A percentile compares a stretch with the other conserved stretches of the same genome.
Evolutionary conservation across 176 grass and related monocot species (phyloP).

Genomic region (Areca catechu): DNA sequence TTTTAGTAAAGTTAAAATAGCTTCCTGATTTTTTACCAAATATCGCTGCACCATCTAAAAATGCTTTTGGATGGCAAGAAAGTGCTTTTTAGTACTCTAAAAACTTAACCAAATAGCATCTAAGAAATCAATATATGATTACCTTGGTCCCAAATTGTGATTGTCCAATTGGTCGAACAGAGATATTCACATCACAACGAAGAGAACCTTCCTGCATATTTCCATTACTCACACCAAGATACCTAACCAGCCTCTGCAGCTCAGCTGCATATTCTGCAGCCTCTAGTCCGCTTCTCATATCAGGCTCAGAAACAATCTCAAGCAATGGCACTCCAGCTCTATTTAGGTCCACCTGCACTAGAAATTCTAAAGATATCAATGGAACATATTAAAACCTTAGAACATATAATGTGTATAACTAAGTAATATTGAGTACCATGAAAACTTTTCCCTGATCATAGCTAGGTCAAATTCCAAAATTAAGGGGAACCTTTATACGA

Average conservation of each 20-base stretch:
- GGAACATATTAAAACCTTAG: too few relatives aligned
- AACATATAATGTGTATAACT: too few relatives aligned
- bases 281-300: constrained; percentile 80
- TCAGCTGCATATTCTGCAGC: constrained; percentile 83
- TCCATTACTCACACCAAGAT: constrained; percentile 84
- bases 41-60: too few relatives aligned
- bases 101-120: too few relatives aligned
- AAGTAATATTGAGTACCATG: too few relatives aligned
- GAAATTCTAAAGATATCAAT: neutral
- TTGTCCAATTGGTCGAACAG: constrained; percentile 59
- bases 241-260: constrained; percentile 72
- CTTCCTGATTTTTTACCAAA: too few relatives aligned
- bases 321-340: constrained; percentile 91
- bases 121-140: neutral
- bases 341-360: constrained; percentile 74
- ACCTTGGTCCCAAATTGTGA: constrained; percentile 92
- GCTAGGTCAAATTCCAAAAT: too few relatives aligned
- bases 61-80: too few relatives aligned
- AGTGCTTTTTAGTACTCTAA: too few relatives aligned
- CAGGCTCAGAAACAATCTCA: constrained; percentile 77
- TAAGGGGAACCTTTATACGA: too few relatives aligned
- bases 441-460: too few relatives aligned
- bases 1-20: too few relatives aligned
- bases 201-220: constrained; percentile 99
- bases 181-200: constrained; percentile 96